Evolutionary conservation across 169 alveolate genomes (phyloP), one percentile per base, ranked within the genome.

Genomic region (Cryptosporidium muris): DNA sequence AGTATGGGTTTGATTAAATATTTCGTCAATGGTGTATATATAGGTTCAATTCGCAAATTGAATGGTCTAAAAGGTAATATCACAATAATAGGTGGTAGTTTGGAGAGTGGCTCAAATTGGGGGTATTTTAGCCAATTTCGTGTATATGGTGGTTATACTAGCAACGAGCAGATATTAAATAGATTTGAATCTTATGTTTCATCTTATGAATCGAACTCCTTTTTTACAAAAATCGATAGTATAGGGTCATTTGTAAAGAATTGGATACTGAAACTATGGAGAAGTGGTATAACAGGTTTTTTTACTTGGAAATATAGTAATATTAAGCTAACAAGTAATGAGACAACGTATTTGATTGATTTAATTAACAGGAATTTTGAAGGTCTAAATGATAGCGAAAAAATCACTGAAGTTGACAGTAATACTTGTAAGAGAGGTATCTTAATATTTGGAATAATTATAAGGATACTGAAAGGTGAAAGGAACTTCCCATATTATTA

Each of bases 21-120:
- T 74, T 74, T 43, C 48, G 68, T 74, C 2, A 74, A 74, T 58
- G 85, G 85, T 1, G 60, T 52, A 60, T 74, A 45, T 25, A 74
- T 74, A 40, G 85, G 85, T 12, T 74, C 85, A 58, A 60, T 74
- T 56, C 54, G 85, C 42, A 74, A 60, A 47, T 47, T 68, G 16
- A 74, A 74, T 74, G 85, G 85, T 7, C 60, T 74, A 60, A 74
- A 54, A 58, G 85, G 85, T n/a, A 68, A 74, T 74, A 74, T 74
- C 16, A 47, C 68, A 14, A 40, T 74, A 4, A 74, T 74, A 6
- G 85, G 85, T 43, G 85, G 85, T 47, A 68, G 85, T 34, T 43
- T 74, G 34, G 85, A 74, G 45, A 74, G 85, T 60, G 85, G 85
- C 6, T 74, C 85, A 14, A 64, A 40, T 25, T 74, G 85, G 85